Evolutionary conservation across 176 grass and related monocot genomes (phyloP), one percentile per base, ranked within the genome.

Genomic region (Echinochloa phyllopogon): DNA sequence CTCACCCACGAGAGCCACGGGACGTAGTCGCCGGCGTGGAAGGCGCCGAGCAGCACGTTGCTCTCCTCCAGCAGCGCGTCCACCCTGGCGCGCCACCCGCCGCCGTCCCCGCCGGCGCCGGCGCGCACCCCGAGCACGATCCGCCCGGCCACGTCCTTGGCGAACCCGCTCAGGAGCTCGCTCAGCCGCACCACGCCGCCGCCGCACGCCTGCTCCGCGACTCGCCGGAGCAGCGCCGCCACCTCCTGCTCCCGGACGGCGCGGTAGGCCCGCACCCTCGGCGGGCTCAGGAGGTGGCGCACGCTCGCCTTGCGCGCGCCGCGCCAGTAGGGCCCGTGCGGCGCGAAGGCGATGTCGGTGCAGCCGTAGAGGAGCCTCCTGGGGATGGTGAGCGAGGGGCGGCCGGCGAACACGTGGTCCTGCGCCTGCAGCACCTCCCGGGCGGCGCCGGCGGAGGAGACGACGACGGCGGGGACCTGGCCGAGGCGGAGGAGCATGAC

Each of bases 391-490:
- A 81, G 48, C 36, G 33, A 17, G 0, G 78, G 63, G 11, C 64
- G 48, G 48, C 0, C 18, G 47, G 61, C 78, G 48, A 81, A 81
- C 47, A 55, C 48, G 21, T 56, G 48, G 48, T 81, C 78, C 78
- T 81, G 47, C 48, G 29, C 48, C 62, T 69, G 64, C 79, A 70
- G 3, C 65, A 82, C 79, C 79, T 82, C 79, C 49, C 50, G 65
- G 14, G 79, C 38, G 4, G 65, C 79, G 4, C 16, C 23, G 14
- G 21, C 20, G 8, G 65, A 70, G 37, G 79, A 70, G 37, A 82
- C 79, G 0, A 81, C 21, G 13, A 81, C 3, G 49, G 65, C 49
- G 0, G 65, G 65, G 4, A 57, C 49, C 50, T 17, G 49, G 65
- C 79, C 49, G 33, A 82, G 48, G 37, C n/a, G 65, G 63, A 81